phyloP scores from a whole-genome alignment of 2,329 filamentous ascomycete species.

The Trichoderma koningii region DNA sequence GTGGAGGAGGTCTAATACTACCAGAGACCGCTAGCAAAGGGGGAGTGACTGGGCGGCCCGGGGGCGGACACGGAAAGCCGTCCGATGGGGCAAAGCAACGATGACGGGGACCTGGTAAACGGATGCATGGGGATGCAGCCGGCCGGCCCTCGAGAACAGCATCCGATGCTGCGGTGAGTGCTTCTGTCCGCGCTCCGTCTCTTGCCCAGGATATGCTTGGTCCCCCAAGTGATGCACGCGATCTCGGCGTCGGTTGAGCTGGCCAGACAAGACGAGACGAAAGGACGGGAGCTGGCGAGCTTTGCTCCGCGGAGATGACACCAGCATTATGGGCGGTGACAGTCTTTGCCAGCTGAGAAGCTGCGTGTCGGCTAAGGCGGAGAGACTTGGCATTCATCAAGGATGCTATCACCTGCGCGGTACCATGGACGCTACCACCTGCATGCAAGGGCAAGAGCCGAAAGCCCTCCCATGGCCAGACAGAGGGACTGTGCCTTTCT shows the following conservation, averaged over 20 bases:
- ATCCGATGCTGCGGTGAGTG: too few relatives aligned
- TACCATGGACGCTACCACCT: neutral
- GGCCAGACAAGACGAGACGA: too few relatives aligned
- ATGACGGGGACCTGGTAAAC: neutral
- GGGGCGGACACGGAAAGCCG: neutral
- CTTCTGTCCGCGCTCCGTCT: neutral
- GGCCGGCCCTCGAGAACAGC: too few relatives aligned
- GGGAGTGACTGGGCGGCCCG: neutral
- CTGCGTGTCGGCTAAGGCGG: neutral
- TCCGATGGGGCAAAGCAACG: neutral
- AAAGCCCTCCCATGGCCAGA: neutral
- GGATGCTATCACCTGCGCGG: neutral
- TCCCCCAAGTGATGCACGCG: neutral
- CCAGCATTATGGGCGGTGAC: neutral
- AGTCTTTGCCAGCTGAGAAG: neutral
- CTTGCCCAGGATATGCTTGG: neutral
- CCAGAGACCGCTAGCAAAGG: neutral
- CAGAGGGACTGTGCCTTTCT: neutral
- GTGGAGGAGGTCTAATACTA: neutral
- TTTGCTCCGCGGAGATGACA: neutral
- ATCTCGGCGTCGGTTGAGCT: neutral
- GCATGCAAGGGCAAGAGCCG: neutral
- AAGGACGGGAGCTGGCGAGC: neutral
- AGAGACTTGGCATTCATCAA: neutral
- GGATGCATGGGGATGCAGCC: neutral